A percentile compares a stretch with the other conserved stretches of the same genome.
Conservation (phyloP, 306 rosid genomes). For the Cicer chorassanicum region DNA sequence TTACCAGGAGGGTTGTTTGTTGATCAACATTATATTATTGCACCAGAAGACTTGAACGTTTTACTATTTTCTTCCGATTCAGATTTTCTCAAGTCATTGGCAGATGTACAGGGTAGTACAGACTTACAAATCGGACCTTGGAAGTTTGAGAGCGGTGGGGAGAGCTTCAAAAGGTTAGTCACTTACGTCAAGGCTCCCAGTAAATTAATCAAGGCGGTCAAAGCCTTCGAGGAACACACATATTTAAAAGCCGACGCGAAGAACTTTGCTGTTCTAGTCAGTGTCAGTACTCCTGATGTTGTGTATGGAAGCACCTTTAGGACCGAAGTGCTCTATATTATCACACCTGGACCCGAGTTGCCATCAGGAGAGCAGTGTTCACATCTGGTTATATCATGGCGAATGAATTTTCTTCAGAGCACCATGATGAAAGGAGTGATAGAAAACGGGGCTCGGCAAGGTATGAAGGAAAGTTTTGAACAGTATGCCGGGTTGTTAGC, state of each 20-base stretch:
- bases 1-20: slow-evolving; percentile 82
- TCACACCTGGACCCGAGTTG: slow-evolving; percentile 87
- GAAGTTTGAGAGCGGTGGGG: slow-evolving; percentile 74
- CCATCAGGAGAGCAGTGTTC: slow-evolving; percentile 83
- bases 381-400: slow-evolving; percentile 84
- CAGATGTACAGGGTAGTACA: slow-evolving; percentile 75
- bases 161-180: slow-evolving; percentile 68
- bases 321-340: slow-evolving; percentile 73
- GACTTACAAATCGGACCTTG: slow-evolving; percentile 77
- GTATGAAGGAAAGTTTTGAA: slow-evolving; percentile 85
- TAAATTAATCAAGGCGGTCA: slow-evolving; percentile 79
- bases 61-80: slow-evolving; percentile 78
- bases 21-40: slow-evolving; percentile 69
- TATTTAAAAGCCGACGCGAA: slow-evolving; percentile 93
- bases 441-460: slow-evolving; percentile 90
- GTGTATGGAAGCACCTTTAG: slow-evolving; percentile 81
- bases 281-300: slow-evolving; percentile 85
- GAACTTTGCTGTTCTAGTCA: slow-evolving; percentile 68
- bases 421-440: slow-evolving; percentile 98
- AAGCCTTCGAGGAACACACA: slow-evolving; percentile 81
- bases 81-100: slow-evolving; percentile 63
- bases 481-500: slow-evolving; percentile 75
- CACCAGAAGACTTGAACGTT: slow-evolving; percentile 72
- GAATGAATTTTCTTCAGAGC: slow-evolving; percentile 85
- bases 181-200: slow-evolving; percentile 77